Conservation (phyloP, 176 grass and related monocot genomes). For the Zea mays region DNA sequence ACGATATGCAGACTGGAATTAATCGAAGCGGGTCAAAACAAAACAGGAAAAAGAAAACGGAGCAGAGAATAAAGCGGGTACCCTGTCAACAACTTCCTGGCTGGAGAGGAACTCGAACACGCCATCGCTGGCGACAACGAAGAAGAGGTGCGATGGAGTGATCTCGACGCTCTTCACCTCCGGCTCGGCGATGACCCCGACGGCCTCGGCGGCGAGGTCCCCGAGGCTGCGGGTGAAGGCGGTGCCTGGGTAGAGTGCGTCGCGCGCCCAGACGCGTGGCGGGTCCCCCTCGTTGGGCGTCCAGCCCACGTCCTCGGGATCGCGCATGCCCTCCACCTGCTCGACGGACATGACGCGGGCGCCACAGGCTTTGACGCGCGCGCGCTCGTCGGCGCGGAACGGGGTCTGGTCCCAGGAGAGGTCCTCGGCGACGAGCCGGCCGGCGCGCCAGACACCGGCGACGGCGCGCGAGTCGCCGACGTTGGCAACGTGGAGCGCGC, state of each 20-base stretch:
- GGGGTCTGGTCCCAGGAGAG: constrained; percentile 95
- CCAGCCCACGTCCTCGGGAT: constrained; percentile 52
- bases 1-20: background rate
- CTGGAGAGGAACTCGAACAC: constrained; percentile 96
- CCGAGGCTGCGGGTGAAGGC: constrained; percentile 96
- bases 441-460: constrained; percentile 59
- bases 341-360: constrained; percentile 82
- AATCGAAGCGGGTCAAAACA: background rate
- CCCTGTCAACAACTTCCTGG: constrained; percentile 90
- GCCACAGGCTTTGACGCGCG: constrained; percentile 75
- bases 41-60: background rate
- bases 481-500: constrained; percentile 74
- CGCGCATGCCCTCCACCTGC: constrained; percentile 66
- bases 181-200: constrained; percentile 78
- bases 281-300: constrained; percentile 80
- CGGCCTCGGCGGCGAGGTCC: constrained; percentile 69
- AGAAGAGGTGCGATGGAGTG: constrained; percentile 72
- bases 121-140: constrained; percentile 85
- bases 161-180: constrained; percentile 76
- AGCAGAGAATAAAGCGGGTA: constrained; percentile 29
- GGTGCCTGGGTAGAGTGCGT: constrained; percentile 83
- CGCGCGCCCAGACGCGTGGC: constrained; percentile 81
- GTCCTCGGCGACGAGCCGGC: constrained; percentile 61
- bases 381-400: constrained; percentile 87
- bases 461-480: constrained; percentile 92